Evolutionary conservation across 371 early-diverging fungal genomes (phyloP).

Genomic region (Mortierella sp.): DNA sequence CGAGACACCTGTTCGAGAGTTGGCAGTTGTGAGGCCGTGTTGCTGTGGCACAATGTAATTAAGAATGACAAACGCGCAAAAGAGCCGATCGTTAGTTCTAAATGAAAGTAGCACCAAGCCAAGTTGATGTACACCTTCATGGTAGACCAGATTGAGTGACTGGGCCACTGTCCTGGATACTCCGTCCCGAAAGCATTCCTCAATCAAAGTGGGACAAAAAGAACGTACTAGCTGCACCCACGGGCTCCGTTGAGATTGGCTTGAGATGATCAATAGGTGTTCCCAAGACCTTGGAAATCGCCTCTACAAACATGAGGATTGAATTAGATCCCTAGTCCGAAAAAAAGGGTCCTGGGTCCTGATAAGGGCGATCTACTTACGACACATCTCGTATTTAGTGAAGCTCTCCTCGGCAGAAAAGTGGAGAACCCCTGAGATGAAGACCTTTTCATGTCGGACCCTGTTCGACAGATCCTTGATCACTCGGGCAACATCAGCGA

Average conservation of each 20-base stretch:
- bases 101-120: too few relatives aligned
- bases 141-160: too few relatives aligned
- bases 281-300: constrained; percentile 62
- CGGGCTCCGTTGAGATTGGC: constrained; percentile 58
- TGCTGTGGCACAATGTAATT: constrained; percentile 28
- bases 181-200: background rate
- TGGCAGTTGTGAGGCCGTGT: constrained; percentile 74
- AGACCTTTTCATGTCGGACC: constrained; percentile 55
- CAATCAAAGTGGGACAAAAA: background rate
- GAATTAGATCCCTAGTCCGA: background rate
- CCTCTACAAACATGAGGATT: constrained; percentile 42
- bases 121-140: too few relatives aligned
- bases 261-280: constrained; percentile 65
- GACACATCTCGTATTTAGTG: constrained; percentile 86
- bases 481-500: constrained; percentile 75
- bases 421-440: constrained; percentile 74
- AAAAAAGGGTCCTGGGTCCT: background rate
- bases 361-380: constrained; percentile 47
- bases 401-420: constrained; percentile 70
- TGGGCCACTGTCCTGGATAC: too few relatives aligned
- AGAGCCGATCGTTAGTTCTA: too few relatives aligned
- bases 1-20: constrained; percentile 66
- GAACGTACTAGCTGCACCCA: constrained; percentile 34
- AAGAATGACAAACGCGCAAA: background rate
- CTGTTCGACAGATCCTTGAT: constrained; percentile 65